Conservation (phyloP, 1,284 basidiomycete species). For the Tetrapyrgos nigripes region DNA sequence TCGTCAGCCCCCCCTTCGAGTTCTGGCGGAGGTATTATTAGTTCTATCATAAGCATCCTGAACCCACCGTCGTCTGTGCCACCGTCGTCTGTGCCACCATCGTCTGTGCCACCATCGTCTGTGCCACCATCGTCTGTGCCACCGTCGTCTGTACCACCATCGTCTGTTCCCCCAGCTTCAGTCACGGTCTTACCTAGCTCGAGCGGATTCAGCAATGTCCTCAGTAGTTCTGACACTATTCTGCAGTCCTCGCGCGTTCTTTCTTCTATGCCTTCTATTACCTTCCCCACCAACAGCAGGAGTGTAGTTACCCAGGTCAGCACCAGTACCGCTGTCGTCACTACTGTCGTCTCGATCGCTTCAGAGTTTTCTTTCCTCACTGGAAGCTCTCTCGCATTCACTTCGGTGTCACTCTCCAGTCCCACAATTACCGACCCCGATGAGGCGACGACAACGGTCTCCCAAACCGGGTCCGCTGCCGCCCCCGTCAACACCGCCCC, state of each 20-base stretch:
- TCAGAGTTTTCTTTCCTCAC: conserved; percentile 47
- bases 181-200: background rate
- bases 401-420: conserved; percentile 34
- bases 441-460: conserved; percentile 49
- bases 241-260: background rate
- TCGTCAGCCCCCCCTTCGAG: background rate
- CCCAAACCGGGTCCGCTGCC: conserved; percentile 38
- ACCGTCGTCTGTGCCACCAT: background rate
- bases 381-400: conserved; percentile 49
- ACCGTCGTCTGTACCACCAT: background rate
- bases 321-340: conserved; percentile 9
- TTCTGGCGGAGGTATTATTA: background rate
- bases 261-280: conserved; percentile 7
- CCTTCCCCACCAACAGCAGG: conserved; percentile 12
- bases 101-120: background rate
- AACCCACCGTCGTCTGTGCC: conserved; percentile 3
- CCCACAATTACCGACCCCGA: conserved; percentile 63
- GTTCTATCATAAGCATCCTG: background rate
- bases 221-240: conserved; percentile 3
- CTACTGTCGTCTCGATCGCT: conserved; percentile 34
- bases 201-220: background rate
- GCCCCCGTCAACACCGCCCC: conserved; percentile 35
- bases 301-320: conserved; percentile 13
- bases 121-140: conserved; percentile 1
- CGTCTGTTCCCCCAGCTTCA: background rate